Conservation (phyloP, 2,329 filamentous ascomycete species). For the Pseudogymnoascus sp. region DNA sequence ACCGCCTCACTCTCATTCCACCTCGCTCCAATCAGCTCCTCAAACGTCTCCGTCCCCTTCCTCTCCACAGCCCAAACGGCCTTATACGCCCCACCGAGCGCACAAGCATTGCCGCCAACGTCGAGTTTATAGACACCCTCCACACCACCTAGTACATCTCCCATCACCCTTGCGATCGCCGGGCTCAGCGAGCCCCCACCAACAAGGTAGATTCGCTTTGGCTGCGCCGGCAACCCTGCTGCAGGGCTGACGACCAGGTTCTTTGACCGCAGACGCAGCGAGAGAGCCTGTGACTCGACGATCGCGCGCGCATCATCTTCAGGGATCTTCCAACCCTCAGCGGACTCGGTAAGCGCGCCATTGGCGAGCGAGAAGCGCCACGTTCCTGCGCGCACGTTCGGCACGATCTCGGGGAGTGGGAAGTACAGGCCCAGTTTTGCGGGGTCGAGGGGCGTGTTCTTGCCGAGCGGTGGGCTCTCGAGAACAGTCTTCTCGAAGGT, state of each 20-base stretch:
- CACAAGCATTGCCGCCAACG: constrained; percentile 92
- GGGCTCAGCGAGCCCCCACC: constrained; percentile 86
- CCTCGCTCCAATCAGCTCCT: constrained; percentile 73
- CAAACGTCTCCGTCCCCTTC: constrained; percentile 65
- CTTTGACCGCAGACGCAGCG: constrained; percentile 77
- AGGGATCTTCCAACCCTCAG: constrained; percentile 45
- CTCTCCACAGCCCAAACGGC: constrained; percentile 87
- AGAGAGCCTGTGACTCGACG: constrained; percentile 90
- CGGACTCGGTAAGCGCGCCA: constrained; percentile 33
- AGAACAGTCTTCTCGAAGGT: constrained; percentile 71
- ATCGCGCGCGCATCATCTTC: constrained; percentile 76
- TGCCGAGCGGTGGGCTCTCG: constrained; percentile 62
- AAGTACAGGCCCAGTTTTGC: constrained; percentile 93
- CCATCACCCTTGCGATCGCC: constrained; percentile 78
- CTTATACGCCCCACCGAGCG: constrained; percentile 90
- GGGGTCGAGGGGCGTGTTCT: constrained; percentile 46
- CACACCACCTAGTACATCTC: constrained; percentile 78
- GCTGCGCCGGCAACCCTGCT: constrained; percentile 65
- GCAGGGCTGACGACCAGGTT: constrained; percentile 60
- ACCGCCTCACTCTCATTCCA: constrained; percentile 85
- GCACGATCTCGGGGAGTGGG: constrained; percentile 89
- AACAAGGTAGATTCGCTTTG: constrained; percentile 85
- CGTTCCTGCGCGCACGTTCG: constrained; percentile 77
- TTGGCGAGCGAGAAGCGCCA: constrained; percentile 70
- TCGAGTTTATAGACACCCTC: constrained; percentile 93